Evolutionary conservation across 495 filamentous ascomycete genomes (phyloP), one percentile per base, ranked within the genome.

Genomic region (Penicillium desertorum): DNA sequence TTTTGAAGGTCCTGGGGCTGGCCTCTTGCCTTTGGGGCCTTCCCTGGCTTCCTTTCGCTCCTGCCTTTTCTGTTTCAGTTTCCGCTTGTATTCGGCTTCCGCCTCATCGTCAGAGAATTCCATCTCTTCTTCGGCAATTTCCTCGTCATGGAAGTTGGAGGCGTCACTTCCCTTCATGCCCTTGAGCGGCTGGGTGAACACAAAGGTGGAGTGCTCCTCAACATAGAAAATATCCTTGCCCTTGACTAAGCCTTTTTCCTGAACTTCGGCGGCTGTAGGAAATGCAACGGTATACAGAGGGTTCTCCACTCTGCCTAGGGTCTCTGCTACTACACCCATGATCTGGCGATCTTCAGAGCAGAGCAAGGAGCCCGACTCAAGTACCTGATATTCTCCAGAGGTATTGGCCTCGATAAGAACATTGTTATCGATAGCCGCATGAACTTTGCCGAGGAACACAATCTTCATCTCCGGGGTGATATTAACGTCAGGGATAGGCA

Each of bases 91-190:
- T 62, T 92, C 90, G 7, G 86, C 86, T 69, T 98, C 94, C 20
- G 88, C 88, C 74, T 98, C 94, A 60, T 98, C 94, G 61, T 98
- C 94, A 0, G 92, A 96, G 65, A 97, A 98, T 64, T 97, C 94
- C 32, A 90, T 80, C 66, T 97, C 92, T 16, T 91, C 87, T 23
- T 87, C 88, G 2, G 73, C 82, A n/a, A 91, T 79, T 72, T 97
- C 93, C 65, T 98, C 94, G 62, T 98, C 94, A 67, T 95, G 86
- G 53, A 95, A 77, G 65, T 97, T 96, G 39, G 90, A 95, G 0
- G 94, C 93, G 72, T 98, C 94, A 16, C 90, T 90, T 55, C 88
- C 88, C 71, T 95, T 97, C 52, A 84, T 61, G 23, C 79, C 78
- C 69, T 88, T 88, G 44, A 97, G 71, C 4, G 84, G 79, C 70